Evolutionary conservation across 768 basidiomycete genomes (phyloP).

Genomic region (Suillus cothurnatus): DNA sequence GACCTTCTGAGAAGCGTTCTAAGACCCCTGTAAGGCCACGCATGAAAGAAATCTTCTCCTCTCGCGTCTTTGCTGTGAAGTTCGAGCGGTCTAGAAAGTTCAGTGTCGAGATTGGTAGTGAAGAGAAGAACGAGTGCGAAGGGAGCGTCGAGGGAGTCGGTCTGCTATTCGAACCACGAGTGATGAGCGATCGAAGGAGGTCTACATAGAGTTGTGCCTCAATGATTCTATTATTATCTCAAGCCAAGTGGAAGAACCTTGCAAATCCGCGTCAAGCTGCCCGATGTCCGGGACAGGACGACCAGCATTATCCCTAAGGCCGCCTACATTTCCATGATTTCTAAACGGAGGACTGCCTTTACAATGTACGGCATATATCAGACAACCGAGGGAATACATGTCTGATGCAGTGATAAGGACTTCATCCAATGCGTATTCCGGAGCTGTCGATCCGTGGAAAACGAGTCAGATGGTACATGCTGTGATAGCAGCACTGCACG

Average conservation of each 20-base stretch:
- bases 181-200: constrained; percentile 78
- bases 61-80: constrained; percentile 90
- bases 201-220: constrained; percentile 44
- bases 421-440: constrained; percentile 94
- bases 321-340: constrained; percentile 75
- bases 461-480: not conserved
- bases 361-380: constrained; percentile 90
- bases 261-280: constrained; percentile 68
- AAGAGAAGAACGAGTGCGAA: constrained; percentile 90
- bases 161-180: constrained; percentile 70
- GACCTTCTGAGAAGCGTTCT: constrained; percentile 82
- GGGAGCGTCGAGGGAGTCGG: constrained; percentile 82
- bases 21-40: constrained; percentile 84
- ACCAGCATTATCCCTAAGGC: constrained; percentile 69
- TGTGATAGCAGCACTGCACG: not conserved
- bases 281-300: constrained; percentile 64
- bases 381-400: constrained; percentile 89
- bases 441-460: constrained; percentile 51
- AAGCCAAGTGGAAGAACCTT: constrained; percentile 47
- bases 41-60: constrained; percentile 97
- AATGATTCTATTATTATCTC: constrained; percentile 11
- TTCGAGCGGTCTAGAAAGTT: constrained; percentile 96
- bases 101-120: constrained; percentile 91
- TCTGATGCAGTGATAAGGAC: constrained; percentile 85
- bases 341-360: constrained; percentile 87